Evolutionary conservation across 2,329 filamentous ascomycete genomes (phyloP), one percentile per base, ranked within the genome.

Genomic region (Rutstroemia sydowiana): DNA sequence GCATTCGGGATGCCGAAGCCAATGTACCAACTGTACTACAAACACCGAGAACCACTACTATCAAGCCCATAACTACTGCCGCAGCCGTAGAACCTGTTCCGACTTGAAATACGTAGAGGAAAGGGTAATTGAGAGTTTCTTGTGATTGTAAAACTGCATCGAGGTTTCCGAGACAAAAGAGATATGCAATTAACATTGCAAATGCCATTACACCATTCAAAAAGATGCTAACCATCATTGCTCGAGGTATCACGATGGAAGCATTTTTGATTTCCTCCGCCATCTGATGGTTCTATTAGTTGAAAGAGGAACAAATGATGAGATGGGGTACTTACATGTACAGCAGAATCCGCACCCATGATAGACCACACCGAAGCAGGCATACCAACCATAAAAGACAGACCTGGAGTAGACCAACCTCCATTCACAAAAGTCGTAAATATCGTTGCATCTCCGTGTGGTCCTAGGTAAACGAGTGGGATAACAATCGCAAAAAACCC

Each of bases 81-180:
- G 70, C 75, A 1, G 65, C 68, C 5, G 64, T 60, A 18, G 37
- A 48, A 66, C 79, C 72, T 9, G 71, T 70, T 9, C 71, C 73
- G 3, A 74, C 72, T 1, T 70, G 73, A 52, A 81, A 79, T 37
- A 80, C 72, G 21, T 75, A 70, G 60, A 75, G 69, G 63, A 76
- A 72, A 3, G 76, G 23, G 23, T 26, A 26, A 26, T 71, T 0
- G 70, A 70, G 7, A 71, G 74, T 1, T 4, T 26, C 4, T 26
- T 26, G 23, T 0, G 69, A 65, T 3, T 62, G 50, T 5, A 77
- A 62, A 1, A 72, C 64, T 34, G 61, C 61, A 2, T 65, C 63
- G 13, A 68, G 58, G 6, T 65, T 63, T 1, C 60, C 66, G 32
- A 69, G 60, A 4, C 66, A 64, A 7, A 69, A 67, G 18, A 63